Base-by-base conservation (phyloP, 345 rosid species). In the Aquilaria malaccensis region DNA sequence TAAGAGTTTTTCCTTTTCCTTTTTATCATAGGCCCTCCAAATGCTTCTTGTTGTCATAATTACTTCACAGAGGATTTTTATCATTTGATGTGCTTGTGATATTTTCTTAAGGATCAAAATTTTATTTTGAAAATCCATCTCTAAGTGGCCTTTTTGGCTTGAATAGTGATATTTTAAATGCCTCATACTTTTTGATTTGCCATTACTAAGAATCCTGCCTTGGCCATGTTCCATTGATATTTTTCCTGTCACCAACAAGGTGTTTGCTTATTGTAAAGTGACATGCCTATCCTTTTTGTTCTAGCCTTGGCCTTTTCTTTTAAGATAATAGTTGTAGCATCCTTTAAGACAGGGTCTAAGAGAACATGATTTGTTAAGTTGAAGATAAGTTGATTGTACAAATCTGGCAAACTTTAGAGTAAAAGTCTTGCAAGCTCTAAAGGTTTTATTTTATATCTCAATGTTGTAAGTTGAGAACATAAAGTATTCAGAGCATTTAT, bases 261-360 rank as follows among this genome's bases (percentile, higher is more conserved):
- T 22, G 22, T 22, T 22, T 22, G 22, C 22, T 45, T 45, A 11
- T 45, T 45, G 7, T 45, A 11, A 45, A 45, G 1, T 45, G 9
- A 6, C 49, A 7, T 7, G 3, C 32, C 11, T 57, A 22, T 66
- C 50, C 47, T 57, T 37, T 30, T 66, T 66, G 13, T 41, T 57
- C 37, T 50, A 45, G 0, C 62, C 11, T 14, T 50, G 22, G 12
- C 2, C 2, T 22, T 62, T 43, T 62, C 58, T 43, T 62, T 50
- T 0, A 52, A 10, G 43, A 52, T 9, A 50, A 12, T 15, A n/a
- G 6, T n/a, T 10, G 53, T 15, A 50, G 2, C 53, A 50, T 50
- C n/a, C n/a, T n/a, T 11, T 6, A 45, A 45, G 49, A 11, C 7
- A 6, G 11, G 11, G 11, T 45, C 49, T 6, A 11, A 45, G 1